A percentile compares a stretch with the other conserved stretches of the same genome.
Evolutionary conservation across 371 early-diverging fungal species (phyloP).

Genomic region (Capillidium rhysosporum): DNA sequence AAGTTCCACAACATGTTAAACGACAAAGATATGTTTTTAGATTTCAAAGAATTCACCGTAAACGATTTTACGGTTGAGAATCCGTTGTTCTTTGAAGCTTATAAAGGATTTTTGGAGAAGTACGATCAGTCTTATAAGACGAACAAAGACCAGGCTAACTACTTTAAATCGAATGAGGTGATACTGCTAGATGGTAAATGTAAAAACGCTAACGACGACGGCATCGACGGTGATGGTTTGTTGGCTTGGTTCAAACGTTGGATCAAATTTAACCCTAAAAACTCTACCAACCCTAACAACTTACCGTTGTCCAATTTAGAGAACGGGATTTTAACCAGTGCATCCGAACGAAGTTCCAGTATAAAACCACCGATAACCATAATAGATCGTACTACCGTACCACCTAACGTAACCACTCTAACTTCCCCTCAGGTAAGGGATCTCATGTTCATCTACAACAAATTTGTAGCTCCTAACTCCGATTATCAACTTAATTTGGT

Average conservation of each 20-base stretch:
- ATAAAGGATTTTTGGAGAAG: neutral
- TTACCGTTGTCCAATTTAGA: neutral
- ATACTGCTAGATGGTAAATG: no score
- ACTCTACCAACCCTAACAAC: neutral
- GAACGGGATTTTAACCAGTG: neutral
- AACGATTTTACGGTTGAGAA: conserved; percentile 1
- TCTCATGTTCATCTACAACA: neutral
- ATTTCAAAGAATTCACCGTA: conserved; percentile 2
- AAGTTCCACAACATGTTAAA: neutral
- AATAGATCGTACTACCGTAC: no score
- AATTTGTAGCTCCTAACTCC: neutral
- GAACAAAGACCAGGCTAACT: neutral
- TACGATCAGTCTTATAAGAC: neutral
- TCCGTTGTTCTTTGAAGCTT: neutral
- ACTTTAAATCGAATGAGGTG: neutral
- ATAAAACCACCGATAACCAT: neutral
- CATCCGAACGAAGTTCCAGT: neutral
- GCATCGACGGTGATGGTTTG: no score
- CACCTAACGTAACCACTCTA: neutral
- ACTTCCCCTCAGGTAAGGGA: neutral
- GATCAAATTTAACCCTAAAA: no score
- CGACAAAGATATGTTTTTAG: neutral
- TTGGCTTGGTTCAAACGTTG: no score
- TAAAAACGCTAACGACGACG: no score
- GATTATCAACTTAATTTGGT: neutral